Percentiles rank a stretch among this genome's conserved stretches.
Evolutionary conservation across 2,329 filamentous ascomycete species (phyloP).

Genomic region (Phialophora expanda): DNA sequence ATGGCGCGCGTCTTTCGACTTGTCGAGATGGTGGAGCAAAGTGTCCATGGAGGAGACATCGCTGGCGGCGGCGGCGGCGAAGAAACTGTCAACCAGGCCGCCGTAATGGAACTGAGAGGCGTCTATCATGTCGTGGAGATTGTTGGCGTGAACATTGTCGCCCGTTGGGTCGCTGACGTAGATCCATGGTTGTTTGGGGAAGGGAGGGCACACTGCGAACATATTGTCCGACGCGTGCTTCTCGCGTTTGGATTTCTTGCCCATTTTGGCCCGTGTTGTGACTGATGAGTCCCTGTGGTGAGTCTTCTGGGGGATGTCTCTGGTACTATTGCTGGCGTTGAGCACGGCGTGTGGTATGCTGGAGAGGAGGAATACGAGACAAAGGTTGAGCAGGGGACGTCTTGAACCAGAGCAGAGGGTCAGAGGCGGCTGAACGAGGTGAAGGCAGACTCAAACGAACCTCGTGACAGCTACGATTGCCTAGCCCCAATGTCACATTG

Average conservation of each 20-base stretch:
- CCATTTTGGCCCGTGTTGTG: constrained; percentile 20
- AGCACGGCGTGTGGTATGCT: background rate
- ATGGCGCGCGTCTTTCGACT: constrained; percentile 4
- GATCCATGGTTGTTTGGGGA: constrained; percentile 34
- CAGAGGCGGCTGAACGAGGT: constrained; percentile 1
- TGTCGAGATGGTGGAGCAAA: constrained; percentile 15
- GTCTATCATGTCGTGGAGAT: constrained; percentile 31
- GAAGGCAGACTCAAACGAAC: background rate
- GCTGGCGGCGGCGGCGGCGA: background rate
- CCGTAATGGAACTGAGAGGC: constrained; percentile 5
- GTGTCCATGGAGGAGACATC: constrained; percentile 9
- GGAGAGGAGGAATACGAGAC: background rate
- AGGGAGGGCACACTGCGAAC: constrained; percentile 5
- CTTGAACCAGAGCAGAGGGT: background rate
- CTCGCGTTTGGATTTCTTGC: constrained; percentile 16
- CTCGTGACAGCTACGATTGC: background rate
- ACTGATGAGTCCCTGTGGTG: background rate
- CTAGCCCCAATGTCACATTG: background rate
- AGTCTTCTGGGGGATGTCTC: background rate
- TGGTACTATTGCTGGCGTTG: constrained; percentile 6
- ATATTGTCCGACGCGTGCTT: constrained; percentile 9
- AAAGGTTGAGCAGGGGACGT: background rate
- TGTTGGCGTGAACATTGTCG: constrained; percentile 20
- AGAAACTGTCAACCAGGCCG: background rate
- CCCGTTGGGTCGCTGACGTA: constrained; percentile 35